phyloP scores from a whole-genome alignment of 2,329 filamentous ascomycete species.

The Alternaria alternata region DNA sequence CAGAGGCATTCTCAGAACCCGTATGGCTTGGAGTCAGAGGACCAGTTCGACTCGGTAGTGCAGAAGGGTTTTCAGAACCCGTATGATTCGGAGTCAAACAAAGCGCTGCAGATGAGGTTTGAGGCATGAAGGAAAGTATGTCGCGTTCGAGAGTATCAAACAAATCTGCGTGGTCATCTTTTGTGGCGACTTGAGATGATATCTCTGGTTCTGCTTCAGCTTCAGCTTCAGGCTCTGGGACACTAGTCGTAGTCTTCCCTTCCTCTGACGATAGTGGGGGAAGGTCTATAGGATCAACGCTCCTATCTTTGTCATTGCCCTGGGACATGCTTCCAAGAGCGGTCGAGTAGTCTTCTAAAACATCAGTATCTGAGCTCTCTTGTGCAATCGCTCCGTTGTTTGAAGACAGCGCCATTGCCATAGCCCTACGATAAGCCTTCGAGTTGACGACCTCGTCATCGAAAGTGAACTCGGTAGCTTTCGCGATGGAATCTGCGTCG shows the following conservation, averaged over 20 bases:
- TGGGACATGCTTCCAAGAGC: constrained; percentile 3
- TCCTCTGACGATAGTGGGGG: background rate
- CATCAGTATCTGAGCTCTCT: constrained; percentile 5
- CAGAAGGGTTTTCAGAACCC: background rate
- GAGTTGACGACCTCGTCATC: constrained; percentile 46
- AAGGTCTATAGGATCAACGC: background rate
- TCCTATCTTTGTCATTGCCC: background rate
- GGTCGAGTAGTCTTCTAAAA: constrained; percentile 16
- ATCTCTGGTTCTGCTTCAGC: background rate
- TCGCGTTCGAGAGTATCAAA: constrained; percentile 26
- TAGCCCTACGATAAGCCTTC: constrained; percentile 41
- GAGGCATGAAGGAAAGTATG: constrained; percentile 28
- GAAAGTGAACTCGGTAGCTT: constrained; percentile 41
- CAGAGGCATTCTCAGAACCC: background rate
- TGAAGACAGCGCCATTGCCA: constrained; percentile 37
- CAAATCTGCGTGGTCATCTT: constrained; percentile 12
- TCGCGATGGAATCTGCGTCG: constrained; percentile 29
- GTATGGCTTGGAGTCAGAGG: background rate
- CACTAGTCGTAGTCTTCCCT: background rate
- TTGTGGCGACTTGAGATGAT: background rate
- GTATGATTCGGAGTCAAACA: constrained; percentile 1
- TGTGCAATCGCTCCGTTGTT: constrained; percentile 5
- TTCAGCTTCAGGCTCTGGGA: constrained; percentile 3
- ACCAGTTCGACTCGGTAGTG: background rate
- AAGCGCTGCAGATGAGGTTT: constrained; percentile 16